Conservation (phyloP, 495 filamentous ascomycete species). For the Penicillium ochrochloron region DNA sequence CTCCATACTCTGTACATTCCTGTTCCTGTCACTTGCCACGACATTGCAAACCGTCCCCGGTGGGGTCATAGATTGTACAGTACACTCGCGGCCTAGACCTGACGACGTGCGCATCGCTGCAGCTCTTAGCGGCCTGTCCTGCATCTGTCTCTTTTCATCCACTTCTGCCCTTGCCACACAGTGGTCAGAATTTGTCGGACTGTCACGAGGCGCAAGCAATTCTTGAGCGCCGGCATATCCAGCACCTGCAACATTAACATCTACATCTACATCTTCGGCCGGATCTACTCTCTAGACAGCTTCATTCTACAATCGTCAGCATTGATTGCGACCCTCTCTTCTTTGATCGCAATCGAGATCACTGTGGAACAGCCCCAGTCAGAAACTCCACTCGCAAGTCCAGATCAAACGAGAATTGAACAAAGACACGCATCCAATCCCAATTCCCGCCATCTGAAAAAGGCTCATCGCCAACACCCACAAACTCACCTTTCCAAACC, state of each 20-base stretch:
- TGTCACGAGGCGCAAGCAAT: not conserved
- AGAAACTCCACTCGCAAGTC: conserved; percentile 3
- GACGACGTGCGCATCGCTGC: conserved; percentile 36
- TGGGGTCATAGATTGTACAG: conserved; percentile 36
- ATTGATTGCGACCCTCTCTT: not conserved
- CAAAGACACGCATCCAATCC: not conserved
- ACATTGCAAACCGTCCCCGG: conserved; percentile 24
- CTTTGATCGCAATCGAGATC: conserved; percentile 4
- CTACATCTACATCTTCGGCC: not conserved
- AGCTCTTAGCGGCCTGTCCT: conserved; percentile 38
- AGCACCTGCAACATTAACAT: not conserved
- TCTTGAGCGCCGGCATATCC: conserved; percentile 5
- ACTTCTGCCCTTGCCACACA: conserved; percentile 24
- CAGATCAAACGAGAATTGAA: not conserved
- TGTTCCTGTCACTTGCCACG: conserved; percentile 12
- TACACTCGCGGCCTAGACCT: conserved; percentile 35
- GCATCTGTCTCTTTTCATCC: conserved; percentile 31
- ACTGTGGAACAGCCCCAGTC: conserved; percentile 7
- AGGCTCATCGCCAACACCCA: not conserved
- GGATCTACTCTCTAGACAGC: not conserved
- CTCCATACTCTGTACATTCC: not conserved
- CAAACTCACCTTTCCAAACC: not conserved
- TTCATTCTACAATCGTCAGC: not conserved
- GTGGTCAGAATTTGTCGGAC: conserved; percentile 12
- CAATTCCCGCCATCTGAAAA: not conserved